phyloP scores from a whole-genome alignment of 2,329 filamentous ascomycete species.

The Ceratocystis ficicola region DNA sequence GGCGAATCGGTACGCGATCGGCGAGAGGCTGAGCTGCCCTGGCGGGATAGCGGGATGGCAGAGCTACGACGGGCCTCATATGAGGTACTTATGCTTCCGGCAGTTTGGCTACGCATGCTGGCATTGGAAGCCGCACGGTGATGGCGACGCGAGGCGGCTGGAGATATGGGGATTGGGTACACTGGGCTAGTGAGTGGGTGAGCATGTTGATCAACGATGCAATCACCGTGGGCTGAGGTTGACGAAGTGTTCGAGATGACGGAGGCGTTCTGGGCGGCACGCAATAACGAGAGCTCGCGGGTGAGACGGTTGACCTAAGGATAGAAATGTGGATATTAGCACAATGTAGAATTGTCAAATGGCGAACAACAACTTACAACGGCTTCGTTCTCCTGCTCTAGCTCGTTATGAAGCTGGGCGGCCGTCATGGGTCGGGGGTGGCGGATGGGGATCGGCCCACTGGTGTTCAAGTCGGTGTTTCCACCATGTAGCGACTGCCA shows the following conservation, averaged over 20 bases:
- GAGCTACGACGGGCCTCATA: conserved; percentile 33
- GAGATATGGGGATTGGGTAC: conserved; percentile 40
- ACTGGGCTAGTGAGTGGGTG: conserved; percentile 46
- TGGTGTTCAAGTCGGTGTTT: conserved; percentile 24
- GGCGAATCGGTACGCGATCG: conserved; percentile 42
- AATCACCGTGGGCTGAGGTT: conserved; percentile 42
- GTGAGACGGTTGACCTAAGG: conserved; percentile 78
- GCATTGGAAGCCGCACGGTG: conserved; percentile 48
- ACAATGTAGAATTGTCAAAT: background rate
- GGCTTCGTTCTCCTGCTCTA: conserved; percentile 92
- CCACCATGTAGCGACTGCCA: conserved; percentile 16
- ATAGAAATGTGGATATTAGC: background rate
- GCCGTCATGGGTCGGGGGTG: conserved; percentile 81
- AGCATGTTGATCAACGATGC: conserved; percentile 39
- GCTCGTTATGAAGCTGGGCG: conserved; percentile 73
- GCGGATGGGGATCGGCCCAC: conserved; percentile 60
- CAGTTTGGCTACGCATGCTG: conserved; percentile 41
- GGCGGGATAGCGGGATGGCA: conserved; percentile 39
- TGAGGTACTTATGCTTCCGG: conserved; percentile 30
- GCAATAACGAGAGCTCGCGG: conserved; percentile 74
- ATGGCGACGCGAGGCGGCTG: conserved; percentile 38
- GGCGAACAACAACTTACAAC: conserved; percentile 47
- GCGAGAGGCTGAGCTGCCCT: conserved; percentile 44
- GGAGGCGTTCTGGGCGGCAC: conserved; percentile 55
- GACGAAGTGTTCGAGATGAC: conserved; percentile 55